Evolutionary conservation across 352 stramenopile species (phyloP).

Genomic region (Phytophthora podocarpi): DNA sequence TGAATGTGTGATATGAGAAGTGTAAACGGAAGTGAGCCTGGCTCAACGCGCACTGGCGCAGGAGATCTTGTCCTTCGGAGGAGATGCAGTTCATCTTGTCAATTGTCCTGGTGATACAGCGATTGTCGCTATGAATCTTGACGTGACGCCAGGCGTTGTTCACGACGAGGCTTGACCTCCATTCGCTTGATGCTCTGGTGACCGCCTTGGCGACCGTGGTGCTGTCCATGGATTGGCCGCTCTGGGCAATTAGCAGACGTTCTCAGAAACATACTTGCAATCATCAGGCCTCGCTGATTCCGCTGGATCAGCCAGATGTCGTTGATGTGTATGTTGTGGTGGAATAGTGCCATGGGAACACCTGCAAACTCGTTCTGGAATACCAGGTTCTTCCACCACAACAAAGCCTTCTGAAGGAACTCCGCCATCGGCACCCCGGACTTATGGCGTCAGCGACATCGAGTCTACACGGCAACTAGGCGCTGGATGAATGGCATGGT

Average conservation of each 20-base stretch:
- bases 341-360: neutral
- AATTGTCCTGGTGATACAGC: neutral
- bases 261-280: neutral
- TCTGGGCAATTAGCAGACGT: too few relatives aligned
- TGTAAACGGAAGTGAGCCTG: neutral
- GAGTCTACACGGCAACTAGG: neutral
- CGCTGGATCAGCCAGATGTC: neutral
- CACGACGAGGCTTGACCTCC: neutral
- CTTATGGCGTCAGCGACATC: neutral
- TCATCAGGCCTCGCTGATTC: neutral
- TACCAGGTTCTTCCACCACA: neutral
- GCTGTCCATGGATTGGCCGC: too few relatives aligned
- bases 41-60: neutral
- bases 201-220: too few relatives aligned
- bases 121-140: neutral
- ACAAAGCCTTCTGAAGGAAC: constrained; percentile 3
- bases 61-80: neutral
- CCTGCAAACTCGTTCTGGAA: constrained; percentile 9
- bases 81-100: neutral
- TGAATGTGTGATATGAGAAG: neutral
- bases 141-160: neutral
- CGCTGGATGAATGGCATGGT: constrained; percentile 16
- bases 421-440: neutral
- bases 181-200: too few relatives aligned
- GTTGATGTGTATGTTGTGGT: neutral